Base-by-base conservation (phyloP, 208 protist genomes). In the Zelonia costaricensis region DNA sequence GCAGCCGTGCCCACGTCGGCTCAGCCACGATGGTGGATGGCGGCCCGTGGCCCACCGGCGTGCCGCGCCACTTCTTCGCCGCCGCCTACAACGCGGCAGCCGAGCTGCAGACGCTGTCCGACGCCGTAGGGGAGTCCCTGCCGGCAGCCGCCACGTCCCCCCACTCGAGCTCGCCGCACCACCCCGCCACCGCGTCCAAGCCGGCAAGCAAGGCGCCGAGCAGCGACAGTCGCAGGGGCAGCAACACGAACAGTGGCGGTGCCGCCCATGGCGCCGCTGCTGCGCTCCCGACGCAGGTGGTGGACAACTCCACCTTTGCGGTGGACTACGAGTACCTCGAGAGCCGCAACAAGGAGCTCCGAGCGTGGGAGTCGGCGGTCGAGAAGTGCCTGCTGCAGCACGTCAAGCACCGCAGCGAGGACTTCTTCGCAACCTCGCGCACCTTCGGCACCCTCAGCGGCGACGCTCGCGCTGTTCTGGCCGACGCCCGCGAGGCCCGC, bases 331-430 rank as follows among this genome's bases (percentile, higher is more conserved):
- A 88, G 44, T 74, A 68, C n/a, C 60, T 95, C 7, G 87, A 96
- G 65, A 22, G 47, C 25, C 78, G 85, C 25, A 76, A 73, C 53
- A 83, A 78, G 53, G 63, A 88, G 53, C 75, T 97, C 43, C 84
- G 88, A 9, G 44, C 59, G 40, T 97, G 78, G 76, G 80, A 94
- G 56, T 52, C 54, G 16, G 77, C 46, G 4, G 92, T 97, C 18
- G 86, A 96, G 58, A 40, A 57, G 23, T 94, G 84, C 42, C 58
- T 97, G 51, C 61, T 94, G 40, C 59, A 79, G 48, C 92, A 95
- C 65, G 92, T 96, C 13, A 84, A 89, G 70, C 80, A 76, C 62
- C 80, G 78, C 27, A 93, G 88, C 13, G 84, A 91, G 52, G 75
- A 91, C 62, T 95, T 97, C 72, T 94, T 95, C 64, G 48, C 27